Base-by-base conservation (phyloP, 768 basidiomycete species). In the Auricularia auricula-judae region DNA sequence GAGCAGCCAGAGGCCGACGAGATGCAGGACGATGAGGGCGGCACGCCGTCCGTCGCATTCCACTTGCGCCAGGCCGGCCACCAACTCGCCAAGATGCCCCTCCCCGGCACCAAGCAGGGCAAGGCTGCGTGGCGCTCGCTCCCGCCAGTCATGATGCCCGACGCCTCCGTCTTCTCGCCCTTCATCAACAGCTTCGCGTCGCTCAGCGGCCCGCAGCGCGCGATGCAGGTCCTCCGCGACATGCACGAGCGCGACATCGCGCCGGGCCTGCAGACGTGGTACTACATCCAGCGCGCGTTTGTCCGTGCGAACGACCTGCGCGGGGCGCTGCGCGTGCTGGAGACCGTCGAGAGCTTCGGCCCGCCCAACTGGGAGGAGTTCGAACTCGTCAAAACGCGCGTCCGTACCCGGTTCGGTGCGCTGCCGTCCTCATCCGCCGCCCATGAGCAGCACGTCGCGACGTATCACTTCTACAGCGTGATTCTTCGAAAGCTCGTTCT, bases 161-260 rank as follows among this genome's bases (percentile, higher is more conserved):
- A 75, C 66, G 67, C 71, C 36, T 68, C 73, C 42, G 75, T 76
- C 66, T 89, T 88, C 69, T 81, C 77, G 1, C 79, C 83, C 0
- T 88, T 88, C 70, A 72, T 87, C 47, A 71, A 74, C 42, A 71
- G 71, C 21, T 74, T 84, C 68, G 76, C 77, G 62, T 63, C 67
- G 3, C 62, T 69, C 3, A 67, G 66, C 35, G 74, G 77, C 1
- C 70, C 78, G 0, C 59, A 68, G 3, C 70, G 71, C 35, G 82
- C 80, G 0, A 68, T 74, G 0, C 65, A 68, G 23, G 75, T 86
- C 21, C 62, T 88, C 44, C 67, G 67, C n/a, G 84, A 87, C 69
- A 86, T 88, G 84, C 58, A 76, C 3, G 62, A 68, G 5, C 68
- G 80, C 0, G 80, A 80, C 3, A 66, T 88, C 35, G 62, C 68